Conservation (phyloP, 208 protist species). For the Histomonas meleagridis region DNA sequence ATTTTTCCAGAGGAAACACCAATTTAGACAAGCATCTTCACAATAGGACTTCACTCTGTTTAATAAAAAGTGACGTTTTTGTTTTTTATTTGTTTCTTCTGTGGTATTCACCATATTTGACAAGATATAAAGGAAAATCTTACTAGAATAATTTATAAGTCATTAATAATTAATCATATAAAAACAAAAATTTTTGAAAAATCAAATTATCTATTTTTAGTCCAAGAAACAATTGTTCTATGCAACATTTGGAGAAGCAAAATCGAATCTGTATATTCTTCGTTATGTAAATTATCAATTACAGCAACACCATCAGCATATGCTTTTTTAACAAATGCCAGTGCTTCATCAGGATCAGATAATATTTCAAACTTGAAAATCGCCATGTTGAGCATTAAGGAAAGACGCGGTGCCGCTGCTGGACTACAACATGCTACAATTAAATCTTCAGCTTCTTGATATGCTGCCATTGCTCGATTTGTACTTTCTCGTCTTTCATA, state of each 20-base stretch:
- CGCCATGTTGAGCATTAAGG: conserved; percentile 64
- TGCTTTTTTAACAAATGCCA: conserved; percentile 44
- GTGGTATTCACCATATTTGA: too few species aligned
- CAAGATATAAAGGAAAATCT: too few species aligned
- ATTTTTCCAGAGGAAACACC: too few species aligned
- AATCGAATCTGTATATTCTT: conserved; percentile 63
- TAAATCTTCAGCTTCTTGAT: conserved; percentile 37
- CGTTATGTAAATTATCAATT: conserved; percentile 59
- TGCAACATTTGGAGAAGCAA: conserved; percentile 64
- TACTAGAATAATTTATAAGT: too few species aligned
- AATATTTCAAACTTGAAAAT: conserved; percentile 50
- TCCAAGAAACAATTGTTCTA: conserved; percentile 22
- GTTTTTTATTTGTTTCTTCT: too few species aligned
- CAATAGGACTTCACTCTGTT: too few species aligned
- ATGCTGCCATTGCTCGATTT: not conserved
- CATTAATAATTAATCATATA: too few species aligned
- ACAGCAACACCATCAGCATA: conserved; percentile 62
- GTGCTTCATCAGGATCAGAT: conserved; percentile 39
- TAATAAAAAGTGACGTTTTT: too few species aligned
- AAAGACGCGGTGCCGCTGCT: not conserved
- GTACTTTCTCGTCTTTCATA: conserved; percentile 9
- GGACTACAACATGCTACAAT: conserved; percentile 13
- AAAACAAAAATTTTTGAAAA: too few species aligned
- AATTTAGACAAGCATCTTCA: too few species aligned
- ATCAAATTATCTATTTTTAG: conserved; percentile 28